phyloP scores from a whole-genome alignment of 1,284 basidiomycete species.

The Gymnopus androsaceus region DNA sequence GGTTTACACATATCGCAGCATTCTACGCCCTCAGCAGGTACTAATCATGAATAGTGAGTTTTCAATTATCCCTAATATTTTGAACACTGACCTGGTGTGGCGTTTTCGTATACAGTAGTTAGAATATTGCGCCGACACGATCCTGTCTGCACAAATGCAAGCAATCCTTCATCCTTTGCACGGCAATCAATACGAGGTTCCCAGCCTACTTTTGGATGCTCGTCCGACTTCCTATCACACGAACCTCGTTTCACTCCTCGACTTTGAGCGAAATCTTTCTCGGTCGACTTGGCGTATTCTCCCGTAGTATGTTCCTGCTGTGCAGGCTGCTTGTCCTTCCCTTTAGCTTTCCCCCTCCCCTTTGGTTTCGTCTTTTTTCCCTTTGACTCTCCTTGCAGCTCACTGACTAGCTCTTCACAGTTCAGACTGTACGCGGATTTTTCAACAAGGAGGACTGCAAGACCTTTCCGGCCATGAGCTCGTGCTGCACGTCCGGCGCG shows the following conservation, averaged over 20 bases:
- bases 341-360: background rate
- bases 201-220: background rate
- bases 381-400: no score
- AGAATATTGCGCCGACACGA: conserved; percentile 5
- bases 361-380: background rate
- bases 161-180: conserved; percentile 7
- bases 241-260: conserved; percentile 6
- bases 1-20: conserved; percentile 6
- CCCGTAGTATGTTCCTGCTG: background rate
- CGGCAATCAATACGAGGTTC: conserved; percentile 2
- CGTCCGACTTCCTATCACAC: background rate
- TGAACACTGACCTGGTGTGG: background rate
- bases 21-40: background rate
- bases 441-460: conserved; percentile 15
- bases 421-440: conserved; percentile 5
- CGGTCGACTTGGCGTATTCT: background rate
- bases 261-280: background rate
- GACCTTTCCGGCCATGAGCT: background rate
- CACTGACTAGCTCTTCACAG: background rate
- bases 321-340: background rate
- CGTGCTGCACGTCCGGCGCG: conserved; percentile 14
- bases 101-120: conserved; percentile 4
- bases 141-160: conserved; percentile 6
- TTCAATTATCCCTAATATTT: background rate
- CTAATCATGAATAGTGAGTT: no score